Percentiles rank a stretch among this genome's conserved stretches.
phyloP scores from a whole-genome alignment of 148 eudicot species.

The Chenopodium berlandieri region DNA sequence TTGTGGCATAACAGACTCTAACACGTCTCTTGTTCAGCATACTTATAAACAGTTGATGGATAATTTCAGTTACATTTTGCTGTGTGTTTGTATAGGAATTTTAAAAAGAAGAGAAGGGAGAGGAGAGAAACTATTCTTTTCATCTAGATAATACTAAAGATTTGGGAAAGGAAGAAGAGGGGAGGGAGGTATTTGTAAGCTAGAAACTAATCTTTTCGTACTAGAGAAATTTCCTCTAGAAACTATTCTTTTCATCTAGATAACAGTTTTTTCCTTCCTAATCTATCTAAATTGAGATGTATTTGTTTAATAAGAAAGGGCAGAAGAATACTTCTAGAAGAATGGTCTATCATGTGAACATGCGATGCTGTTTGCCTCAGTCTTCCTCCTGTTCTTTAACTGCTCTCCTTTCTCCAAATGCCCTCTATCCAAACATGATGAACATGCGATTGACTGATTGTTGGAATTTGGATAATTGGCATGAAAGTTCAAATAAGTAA shows the following conservation, averaged over 20 bases:
- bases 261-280: background rate
- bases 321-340: no score
- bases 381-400: background rate
- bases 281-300: background rate
- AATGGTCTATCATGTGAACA: background rate
- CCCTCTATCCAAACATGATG: background rate
- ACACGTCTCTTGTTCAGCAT: background rate
- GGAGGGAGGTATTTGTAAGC: no score
- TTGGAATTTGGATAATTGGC: background rate
- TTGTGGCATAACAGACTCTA: background rate
- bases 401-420: background rate
- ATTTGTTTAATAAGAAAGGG: no score
- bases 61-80: background rate
- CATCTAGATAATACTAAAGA: no score
- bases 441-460: background rate
- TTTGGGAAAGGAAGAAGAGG: background rate
- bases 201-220: no score
- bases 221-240: background rate
- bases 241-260: background rate
- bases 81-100: background rate
- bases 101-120: background rate
- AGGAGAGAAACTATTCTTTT: background rate
- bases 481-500: background rate
- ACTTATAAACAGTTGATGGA: background rate
- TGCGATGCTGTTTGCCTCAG: background rate